A percentile compares a stretch with the other conserved stretches of the same genome.
Conservation (phyloP, 192 early-diverging fungal species). For the Rhizophagus clarus region DNA sequence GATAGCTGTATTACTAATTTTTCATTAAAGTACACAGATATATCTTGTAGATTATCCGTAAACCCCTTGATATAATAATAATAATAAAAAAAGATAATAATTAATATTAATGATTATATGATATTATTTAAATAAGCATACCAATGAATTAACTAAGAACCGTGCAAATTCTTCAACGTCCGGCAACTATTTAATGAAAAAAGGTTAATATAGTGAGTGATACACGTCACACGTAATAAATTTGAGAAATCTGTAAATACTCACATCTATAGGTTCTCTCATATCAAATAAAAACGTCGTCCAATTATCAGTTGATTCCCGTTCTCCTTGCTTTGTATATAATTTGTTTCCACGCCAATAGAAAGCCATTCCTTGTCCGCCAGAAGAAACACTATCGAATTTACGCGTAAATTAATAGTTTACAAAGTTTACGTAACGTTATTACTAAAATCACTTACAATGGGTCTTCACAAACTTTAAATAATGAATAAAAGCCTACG, state of each 20-base stretch:
- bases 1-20: slow-evolving; percentile 56
- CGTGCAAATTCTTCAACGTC: slow-evolving; percentile 61
- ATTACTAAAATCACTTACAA: slow-evolving; percentile 46
- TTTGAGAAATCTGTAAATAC: too few species aligned
- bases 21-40: slow-evolving; percentile 69
- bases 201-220: neutral
- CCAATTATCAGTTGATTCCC: slow-evolving; percentile 56
- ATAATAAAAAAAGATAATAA: slow-evolving; percentile 2
- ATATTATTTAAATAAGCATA: slow-evolving; percentile 8
- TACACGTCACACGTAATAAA: too few species aligned
- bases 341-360: slow-evolving; percentile 88
- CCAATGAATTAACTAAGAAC: slow-evolving; percentile 64
- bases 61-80: slow-evolving; percentile 66
- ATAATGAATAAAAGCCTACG: slow-evolving; percentile 86
- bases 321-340: slow-evolving; percentile 71
- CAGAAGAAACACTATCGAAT: slow-evolving; percentile 64
- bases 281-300: slow-evolving; percentile 78
- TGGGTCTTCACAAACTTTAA: slow-evolving; percentile 87
- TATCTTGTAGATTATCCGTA: slow-evolving; percentile 67
- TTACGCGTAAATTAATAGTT: neutral
- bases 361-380: slow-evolving; percentile 81
- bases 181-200: slow-evolving; percentile 37
- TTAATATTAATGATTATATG: too few species aligned
- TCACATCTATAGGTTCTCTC: slow-evolving; percentile 66
- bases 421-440: neutral